Percentiles rank a stretch among this genome's conserved stretches.
phyloP scores from a whole-genome alignment of 192 early-diverging fungal genomes.

The Phlyctochytrium planicorne region DNA sequence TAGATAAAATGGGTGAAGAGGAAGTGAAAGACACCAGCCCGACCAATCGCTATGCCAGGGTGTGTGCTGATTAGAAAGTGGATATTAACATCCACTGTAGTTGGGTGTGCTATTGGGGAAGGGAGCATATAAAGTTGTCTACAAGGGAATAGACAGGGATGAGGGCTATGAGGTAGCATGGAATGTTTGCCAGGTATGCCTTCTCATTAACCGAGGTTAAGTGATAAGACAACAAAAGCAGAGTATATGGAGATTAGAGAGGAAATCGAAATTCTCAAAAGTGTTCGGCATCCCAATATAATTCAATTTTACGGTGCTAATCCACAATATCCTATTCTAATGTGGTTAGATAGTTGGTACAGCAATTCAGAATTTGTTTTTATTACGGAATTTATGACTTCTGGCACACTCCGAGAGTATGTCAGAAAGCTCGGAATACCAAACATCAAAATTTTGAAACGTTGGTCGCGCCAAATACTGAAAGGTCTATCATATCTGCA shows the following conservation, averaged over 20 bases:
- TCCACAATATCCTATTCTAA: background rate
- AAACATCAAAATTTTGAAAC: constrained; percentile 73
- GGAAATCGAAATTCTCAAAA: constrained; percentile 77
- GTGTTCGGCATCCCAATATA: constrained; percentile 79
- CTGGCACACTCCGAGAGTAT: constrained; percentile 79
- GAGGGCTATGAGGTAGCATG: constrained; percentile 56
- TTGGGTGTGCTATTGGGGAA: constrained; percentile 48
- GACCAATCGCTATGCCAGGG: no score
- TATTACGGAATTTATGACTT: constrained; percentile 84
- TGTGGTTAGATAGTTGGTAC: constrained; percentile 60
- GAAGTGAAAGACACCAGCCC: no score
- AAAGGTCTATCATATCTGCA: constrained; percentile 77
- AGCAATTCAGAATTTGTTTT: constrained; percentile 75
- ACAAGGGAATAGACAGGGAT: constrained; percentile 54
- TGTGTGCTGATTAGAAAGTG: no score
- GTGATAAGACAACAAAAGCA: constrained; percentile 62
- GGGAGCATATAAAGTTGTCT: constrained; percentile 56
- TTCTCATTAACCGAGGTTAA: background rate
- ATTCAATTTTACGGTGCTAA: constrained; percentile 62
- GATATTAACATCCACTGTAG: no score
- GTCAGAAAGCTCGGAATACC: constrained; percentile 71
- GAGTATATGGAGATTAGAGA: constrained; percentile 70
- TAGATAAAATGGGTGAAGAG: no score
- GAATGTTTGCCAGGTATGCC: constrained; percentile 52
- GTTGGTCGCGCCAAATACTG: constrained; percentile 79